Evolutionary conservation across 768 basidiomycete species (phyloP).

Genomic region (Boletellus ananas): DNA sequence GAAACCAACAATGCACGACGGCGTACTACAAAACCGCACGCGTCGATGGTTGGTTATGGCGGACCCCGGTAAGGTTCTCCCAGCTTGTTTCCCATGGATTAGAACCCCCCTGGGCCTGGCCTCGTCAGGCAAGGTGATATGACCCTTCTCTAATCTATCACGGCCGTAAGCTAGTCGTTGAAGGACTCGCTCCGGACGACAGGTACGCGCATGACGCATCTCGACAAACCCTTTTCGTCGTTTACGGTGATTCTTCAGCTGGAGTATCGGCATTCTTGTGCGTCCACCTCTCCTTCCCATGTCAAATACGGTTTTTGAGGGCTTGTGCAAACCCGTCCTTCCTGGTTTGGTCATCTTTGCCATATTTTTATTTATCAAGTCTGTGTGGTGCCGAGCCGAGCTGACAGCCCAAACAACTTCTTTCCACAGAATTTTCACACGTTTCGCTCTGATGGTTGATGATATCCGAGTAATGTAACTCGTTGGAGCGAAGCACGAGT

Average conservation of each 20-base stretch:
- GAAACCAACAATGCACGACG: too few relatives aligned
- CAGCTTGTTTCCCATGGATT: too few relatives aligned
- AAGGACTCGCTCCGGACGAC: constrained; percentile 51
- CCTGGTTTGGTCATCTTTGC: constrained; percentile 32
- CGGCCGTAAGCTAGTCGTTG: constrained; percentile 53
- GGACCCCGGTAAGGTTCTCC: too few relatives aligned
- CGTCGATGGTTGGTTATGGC: too few relatives aligned
- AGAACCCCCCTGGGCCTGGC: too few relatives aligned
- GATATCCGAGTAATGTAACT: too few relatives aligned
- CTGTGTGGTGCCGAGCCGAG: not conserved
- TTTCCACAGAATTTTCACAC: too few relatives aligned
- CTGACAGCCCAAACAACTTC: not conserved
- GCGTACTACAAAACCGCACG: too few relatives aligned
- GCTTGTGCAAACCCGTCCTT: constrained; percentile 32
- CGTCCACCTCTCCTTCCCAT: constrained; percentile 52
- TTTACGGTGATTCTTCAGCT: constrained; percentile 40
- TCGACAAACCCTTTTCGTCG: constrained; percentile 73
- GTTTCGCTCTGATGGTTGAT: too few relatives aligned
- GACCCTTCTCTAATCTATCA: constrained; percentile 60
- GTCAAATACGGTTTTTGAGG: constrained; percentile 65
- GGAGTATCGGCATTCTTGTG: constrained; percentile 53
- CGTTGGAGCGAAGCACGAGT: too few relatives aligned
- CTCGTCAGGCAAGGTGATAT: constrained; percentile 33
- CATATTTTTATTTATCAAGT: constrained; percentile 28
- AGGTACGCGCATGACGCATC: constrained; percentile 55